phyloP scores from a whole-genome alignment of 2,329 filamentous ascomycete genomes.

The Penicillium sp. region DNA sequence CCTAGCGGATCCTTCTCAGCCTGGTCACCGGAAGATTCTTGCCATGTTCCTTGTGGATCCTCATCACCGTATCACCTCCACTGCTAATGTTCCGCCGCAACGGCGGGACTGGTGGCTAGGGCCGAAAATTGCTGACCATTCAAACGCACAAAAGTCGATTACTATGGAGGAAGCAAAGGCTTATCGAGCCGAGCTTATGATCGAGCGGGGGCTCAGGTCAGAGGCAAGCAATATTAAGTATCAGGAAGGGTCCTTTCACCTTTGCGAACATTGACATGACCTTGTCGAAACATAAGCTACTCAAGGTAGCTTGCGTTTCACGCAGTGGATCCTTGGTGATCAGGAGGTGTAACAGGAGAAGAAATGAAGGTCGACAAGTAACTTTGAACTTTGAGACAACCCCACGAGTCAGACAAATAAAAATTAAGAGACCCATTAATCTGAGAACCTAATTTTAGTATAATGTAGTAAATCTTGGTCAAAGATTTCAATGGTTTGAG shows the following conservation, averaged over 20 bases:
- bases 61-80: conserved; percentile 50
- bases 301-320: no score
- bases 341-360: no score
- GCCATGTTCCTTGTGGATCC: conserved; percentile 60
- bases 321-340: no score
- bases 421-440: no score
- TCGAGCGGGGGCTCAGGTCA: neutral
- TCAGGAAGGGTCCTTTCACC: neutral
- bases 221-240: neutral
- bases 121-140: neutral
- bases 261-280: conserved; percentile 1
- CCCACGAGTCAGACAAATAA: no score
- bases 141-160: conserved; percentile 19
- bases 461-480: no score
- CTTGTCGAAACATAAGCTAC: no score
- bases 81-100: conserved; percentile 52
- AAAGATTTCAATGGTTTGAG: no score
- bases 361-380: no score
- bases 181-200: conserved; percentile 20
- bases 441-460: no score
- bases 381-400: no score
- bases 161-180: conserved; percentile 36
- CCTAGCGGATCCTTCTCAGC: conserved; percentile 48
- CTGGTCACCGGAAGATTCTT: conserved; percentile 53
- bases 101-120: conserved; percentile 44